Base-by-base conservation (phyloP, 163 green algal species). In the Scenedesmus sp. region DNA sequence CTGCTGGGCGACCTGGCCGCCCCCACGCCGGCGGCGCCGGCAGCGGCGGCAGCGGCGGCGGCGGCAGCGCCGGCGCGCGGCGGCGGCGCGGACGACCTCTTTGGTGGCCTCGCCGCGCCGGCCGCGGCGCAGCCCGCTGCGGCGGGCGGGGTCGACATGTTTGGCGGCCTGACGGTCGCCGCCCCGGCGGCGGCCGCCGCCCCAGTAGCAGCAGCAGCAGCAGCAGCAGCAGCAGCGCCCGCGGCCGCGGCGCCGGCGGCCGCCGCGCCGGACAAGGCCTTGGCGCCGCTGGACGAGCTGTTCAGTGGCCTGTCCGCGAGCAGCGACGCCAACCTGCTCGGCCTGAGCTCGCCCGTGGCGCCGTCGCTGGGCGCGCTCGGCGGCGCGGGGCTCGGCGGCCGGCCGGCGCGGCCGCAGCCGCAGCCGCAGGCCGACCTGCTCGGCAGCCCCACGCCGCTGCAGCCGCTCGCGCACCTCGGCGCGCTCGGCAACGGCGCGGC, bases 111-210 rank as follows among this genome's bases (percentile, higher is more conserved):
- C 39, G 66, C 76, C 3, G 73, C 70, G 14, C 14, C 62, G 14
- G 20, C 73, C 24, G 48, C 29, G 26, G 45, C 80, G 22, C 50
- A 63, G 3, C 45, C 72, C 39, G 34, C 81, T 42, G 56, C 74
- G 56, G 73, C 47, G n/a, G 47, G 53, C 6, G 22, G 44, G n/a
- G 64, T 74, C 22, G 65, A 76, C 39, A 31, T 87, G 82, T 72
- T 87, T 62, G 83, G 77, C 0, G 77, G 74, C n/a, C 50, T 90
- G 70, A 63, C 77, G 7, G 71, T 79, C 3, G 42, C 75, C 31
- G 28, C 74, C 33, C 34, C 65, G 15, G 50, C 65, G 15, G 34
- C 79, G 54, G 47, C 50, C 47, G 48, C 72, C 18, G 36, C 72
- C 13, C 39, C 53, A 22, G 45, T 33, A 58, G 44, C 70, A 44